Conservation (phyloP, 768 basidiomycete genomes). For the Leucocoprinus birnbaumii region DNA sequence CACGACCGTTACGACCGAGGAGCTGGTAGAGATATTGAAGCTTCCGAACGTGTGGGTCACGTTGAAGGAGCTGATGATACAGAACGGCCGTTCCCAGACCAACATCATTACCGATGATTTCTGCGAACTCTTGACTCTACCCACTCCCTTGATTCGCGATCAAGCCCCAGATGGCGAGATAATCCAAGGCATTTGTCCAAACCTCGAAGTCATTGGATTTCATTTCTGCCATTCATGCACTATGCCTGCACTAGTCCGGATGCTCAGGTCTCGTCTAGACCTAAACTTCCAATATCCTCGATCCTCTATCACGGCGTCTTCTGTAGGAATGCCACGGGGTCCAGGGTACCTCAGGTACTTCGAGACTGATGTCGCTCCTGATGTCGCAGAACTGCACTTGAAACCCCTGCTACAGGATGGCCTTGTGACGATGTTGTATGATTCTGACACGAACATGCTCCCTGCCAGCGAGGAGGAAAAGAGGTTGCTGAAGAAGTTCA, state of each 20-base stretch:
- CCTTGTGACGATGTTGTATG: not conserved
- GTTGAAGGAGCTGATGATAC: not conserved
- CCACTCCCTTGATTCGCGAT: not conserved
- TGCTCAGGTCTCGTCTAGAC: not conserved
- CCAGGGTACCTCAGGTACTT: not conserved
- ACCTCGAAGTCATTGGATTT: not conserved
- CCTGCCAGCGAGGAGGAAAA: not conserved
- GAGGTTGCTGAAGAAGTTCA: not conserved
- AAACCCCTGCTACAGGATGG: not conserved
- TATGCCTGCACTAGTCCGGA: not conserved
- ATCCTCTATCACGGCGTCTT: not conserved
- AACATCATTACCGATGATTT: not conserved
- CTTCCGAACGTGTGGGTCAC: not conserved
- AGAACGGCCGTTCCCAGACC: not conserved
- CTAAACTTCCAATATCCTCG: not conserved
- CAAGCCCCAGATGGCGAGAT: not conserved
- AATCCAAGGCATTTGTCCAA: not conserved
- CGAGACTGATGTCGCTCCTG: not conserved
- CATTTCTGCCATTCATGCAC: not conserved
- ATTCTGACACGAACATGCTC: not conserved
- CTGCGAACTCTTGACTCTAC: not conserved
- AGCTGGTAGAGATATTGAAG: not conserved
- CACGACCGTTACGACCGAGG: not conserved
- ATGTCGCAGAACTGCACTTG: not conserved
- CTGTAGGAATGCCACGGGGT: not conserved